Base-by-base conservation (phyloP, 495 filamentous ascomycete species). In the Annulohypoxylon nitens region DNA sequence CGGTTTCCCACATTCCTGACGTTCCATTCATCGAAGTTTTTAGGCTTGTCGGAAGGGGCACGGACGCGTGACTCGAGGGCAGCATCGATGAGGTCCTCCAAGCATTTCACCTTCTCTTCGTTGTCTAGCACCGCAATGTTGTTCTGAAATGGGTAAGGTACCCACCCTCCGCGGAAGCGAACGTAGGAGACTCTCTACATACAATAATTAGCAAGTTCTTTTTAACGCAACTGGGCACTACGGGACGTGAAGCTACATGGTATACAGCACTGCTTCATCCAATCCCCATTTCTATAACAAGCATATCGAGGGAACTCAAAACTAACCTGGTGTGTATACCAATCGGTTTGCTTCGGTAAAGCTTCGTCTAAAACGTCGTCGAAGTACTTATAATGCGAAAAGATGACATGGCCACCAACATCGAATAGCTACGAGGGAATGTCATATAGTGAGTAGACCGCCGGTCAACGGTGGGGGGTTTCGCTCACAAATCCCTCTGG, bases 381-480 rank as follows among this genome's bases (percentile, higher is more conserved):
- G 81, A 99, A 99, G 90, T 99, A 99, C 84, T 97, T 97, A 90
- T 98, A 99, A 88, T 99, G 96, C 69, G 96, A 99, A 89, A 99
- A 99, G 83, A 99, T 98, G 85, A 99, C 96, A 84, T 99, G 96
- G 75, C 96, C 96, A 80, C 96, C 96, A 76, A 99, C 96, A 86
- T 99, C 96, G 87, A 97, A 99, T 74, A 99, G 90, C 95, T 98
- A 75, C 16, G 51, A 68, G 37, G 60, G 7, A 10, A n/a, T 73
- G 76, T 54, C 80, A 58, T 36, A 71, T 54, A 50, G 64, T 75
- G 37, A 76, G 64, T 50, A 36, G 10, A 10, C 23, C 33, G 48
- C 74, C 57, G 58, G 45, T 43, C 12, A 2, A 34, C 39, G 14
- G 12, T 36, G 57, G 67, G 57, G 18, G 16, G 3, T 18, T 6